Base-by-base conservation (phyloP, 1,139 yeast species). In the Kodamaea sp. region DNA sequence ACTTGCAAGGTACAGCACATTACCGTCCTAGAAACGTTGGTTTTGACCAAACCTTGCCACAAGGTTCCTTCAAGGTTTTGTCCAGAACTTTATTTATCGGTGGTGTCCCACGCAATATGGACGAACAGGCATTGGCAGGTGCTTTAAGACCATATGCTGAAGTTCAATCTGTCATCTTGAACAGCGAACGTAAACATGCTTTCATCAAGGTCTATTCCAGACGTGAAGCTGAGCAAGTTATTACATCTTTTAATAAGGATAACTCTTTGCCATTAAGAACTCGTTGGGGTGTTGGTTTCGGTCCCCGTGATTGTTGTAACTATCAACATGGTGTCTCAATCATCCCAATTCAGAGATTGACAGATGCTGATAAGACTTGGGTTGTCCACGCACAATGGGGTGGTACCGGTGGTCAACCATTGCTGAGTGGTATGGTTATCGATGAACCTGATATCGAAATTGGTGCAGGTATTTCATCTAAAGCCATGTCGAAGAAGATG, bases 251-350 rank as follows among this genome's bases (percentile, higher is more conserved):
- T 73, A 70, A 70, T 54, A 69, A 69, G 50, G 76, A 70, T 45
- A 67, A 69, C 43, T 70, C 56, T 8, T 75, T 68, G 50, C 81
- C 74, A 36, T 77, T 79, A 57, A 86, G 92, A 66, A 87, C 95
- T 7, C 78, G 97, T 58, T 92, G 98, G 98, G 98, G 97, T 50
- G 97, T 92, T 48, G 98, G 98, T 2, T 92, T 87, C 58, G 98
- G 98, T 4, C 98, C 98, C 38, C 81, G 98, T 70, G 97, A 92
- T 60, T 90, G 97, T 67, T 88, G 96, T 62, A 94, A 92, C 62
- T 92, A 92, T 61, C 92, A 84, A 57, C 83, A 84, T 43, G 98
- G 98, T 46, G 74, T 84, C 32, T 84, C 96, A 41, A 78, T 89
- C 23, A 87, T 92, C 46, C 97, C 97, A 24, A 68, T 92, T 37